These are phyloP conservation scores for Sugiyamaella marilandica DNA, from an alignment of 805 yeast genomes.

Conservation along the genomic window DNA sequence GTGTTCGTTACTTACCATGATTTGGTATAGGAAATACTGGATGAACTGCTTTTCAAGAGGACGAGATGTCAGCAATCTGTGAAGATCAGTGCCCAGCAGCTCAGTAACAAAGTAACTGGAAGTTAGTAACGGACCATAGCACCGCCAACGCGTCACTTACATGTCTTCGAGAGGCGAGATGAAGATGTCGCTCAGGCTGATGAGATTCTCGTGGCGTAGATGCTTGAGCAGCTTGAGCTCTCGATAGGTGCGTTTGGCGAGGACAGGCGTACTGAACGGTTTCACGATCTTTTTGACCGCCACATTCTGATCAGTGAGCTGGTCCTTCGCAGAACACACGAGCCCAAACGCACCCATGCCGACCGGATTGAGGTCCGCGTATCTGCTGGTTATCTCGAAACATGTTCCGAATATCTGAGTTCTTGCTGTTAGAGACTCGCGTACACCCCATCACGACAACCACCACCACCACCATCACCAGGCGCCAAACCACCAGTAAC, in stretches of 20 bases:
- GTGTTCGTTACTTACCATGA: constrained; percentile 33
- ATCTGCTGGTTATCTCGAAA: constrained; percentile 82
- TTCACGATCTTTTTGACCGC: constrained; percentile 98
- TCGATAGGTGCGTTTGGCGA: constrained; percentile 94
- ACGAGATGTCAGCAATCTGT: constrained; percentile 81
- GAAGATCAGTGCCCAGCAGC: constrained; percentile 93
- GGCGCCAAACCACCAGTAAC: too few relatives aligned
- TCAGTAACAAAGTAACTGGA: constrained; percentile 78
- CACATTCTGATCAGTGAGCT: constrained; percentile 83
- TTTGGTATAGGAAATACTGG: constrained; percentile 94
- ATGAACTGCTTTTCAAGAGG: constrained; percentile 95
- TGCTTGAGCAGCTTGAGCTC: constrained; percentile 92
- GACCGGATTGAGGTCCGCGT: constrained; percentile 90
- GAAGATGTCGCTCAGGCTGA: constrained; percentile 88
- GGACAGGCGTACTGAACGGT: constrained; percentile 89
- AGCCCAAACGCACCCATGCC: constrained; percentile 99
- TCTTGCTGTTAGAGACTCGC: constrained; percentile 35
- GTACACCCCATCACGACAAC: too few relatives aligned
- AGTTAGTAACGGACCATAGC: constrained; percentile 33
- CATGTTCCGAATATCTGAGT: constrained; percentile 94
- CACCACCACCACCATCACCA: too few relatives aligned
- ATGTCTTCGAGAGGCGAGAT: constrained; percentile 93
- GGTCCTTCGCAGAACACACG: constrained; percentile 94
- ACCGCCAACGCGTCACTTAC: constrained; percentile 26
- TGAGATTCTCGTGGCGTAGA: constrained; percentile 88